phyloP scores from a whole-genome alignment of 202 grass and related monocot species.

The Cymbopogon flexuosus region DNA sequence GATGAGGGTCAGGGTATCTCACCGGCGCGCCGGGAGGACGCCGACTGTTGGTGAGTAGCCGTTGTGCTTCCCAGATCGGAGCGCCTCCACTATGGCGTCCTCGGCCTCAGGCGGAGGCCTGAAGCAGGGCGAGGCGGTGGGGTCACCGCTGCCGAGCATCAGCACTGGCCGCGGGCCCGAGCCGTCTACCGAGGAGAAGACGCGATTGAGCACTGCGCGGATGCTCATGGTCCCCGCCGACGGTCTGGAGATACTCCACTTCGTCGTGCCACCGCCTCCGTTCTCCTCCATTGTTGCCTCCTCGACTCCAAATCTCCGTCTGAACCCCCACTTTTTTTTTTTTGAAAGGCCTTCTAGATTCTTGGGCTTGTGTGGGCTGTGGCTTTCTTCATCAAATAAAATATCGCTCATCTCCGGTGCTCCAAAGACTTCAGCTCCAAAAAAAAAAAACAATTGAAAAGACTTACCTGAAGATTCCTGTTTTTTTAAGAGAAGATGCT shows the following conservation, averaged over 20 bases:
- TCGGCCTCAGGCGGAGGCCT: slow-evolving; percentile 43
- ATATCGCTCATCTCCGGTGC: too few species aligned
- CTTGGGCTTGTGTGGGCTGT: too few species aligned
- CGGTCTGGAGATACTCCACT: slow-evolving; percentile 20
- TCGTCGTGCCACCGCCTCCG: not conserved
- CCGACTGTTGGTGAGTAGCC: slow-evolving; percentile 47
- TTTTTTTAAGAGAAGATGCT: too few species aligned
- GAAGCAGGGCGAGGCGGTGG: slow-evolving; percentile 55
- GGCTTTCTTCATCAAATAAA: too few species aligned
- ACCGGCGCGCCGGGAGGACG: slow-evolving; percentile 40
- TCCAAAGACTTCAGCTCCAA: too few species aligned
- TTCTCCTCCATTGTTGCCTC: too few species aligned
- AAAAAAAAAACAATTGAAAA: too few species aligned
- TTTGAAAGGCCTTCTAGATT: too few species aligned
- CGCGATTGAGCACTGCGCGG: slow-evolving; percentile 37
- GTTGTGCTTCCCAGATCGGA: slow-evolving; percentile 48
- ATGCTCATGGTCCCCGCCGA: slow-evolving; percentile 25
- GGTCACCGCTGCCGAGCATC: slow-evolving; percentile 51
- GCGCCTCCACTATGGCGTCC: slow-evolving; percentile 53
- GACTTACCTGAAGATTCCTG: too few species aligned
- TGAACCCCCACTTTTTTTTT: too few species aligned
- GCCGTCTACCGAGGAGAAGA: slow-evolving; percentile 41
- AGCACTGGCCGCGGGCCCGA: slow-evolving; percentile 31
- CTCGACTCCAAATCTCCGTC: too few species aligned
- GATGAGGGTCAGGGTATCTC: not conserved